Evolutionary conservation across 768 basidiomycete genomes (phyloP), one percentile per base, ranked within the genome.

Genomic region (Rhizopogon sp.): DNA sequence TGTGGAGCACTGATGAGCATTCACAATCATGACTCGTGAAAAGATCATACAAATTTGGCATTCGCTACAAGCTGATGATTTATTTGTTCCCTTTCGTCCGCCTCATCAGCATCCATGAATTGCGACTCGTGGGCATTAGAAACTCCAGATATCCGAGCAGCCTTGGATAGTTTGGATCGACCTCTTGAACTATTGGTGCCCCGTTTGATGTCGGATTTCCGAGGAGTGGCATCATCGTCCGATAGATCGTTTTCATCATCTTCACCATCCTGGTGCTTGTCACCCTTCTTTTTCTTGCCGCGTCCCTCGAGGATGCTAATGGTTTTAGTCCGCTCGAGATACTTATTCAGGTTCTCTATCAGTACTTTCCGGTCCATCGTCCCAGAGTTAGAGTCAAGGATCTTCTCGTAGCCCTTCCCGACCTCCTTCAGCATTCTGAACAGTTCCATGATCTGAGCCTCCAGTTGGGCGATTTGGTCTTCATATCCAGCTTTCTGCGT

Each of bases 381-480:
- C 7, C 76, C 79, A 20, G 73, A 70, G 42, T 79, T 80, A 25
- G 74, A 77, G 67, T 86, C 89, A 17, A 90, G 72, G 56, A 94
- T 83, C 57, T 79, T 81, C 54, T 90, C 88, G 39, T 92, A 80
- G 13, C 88, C 87, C 54, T 80, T 83, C 14, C 88, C 85, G 37
- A 88, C 80, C 63, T 96, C 90, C 66, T 85, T 90, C 52, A 98
- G 76, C 93, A 97, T 96, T 61, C 88, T 80, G 75, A 95, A 98
- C 16, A 98, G 71, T 66, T 97, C 94, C 79, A 90, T 83, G 57
- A 96, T 95, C 74, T 97, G 91, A 11, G 87, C 80, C 65, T 97
- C 93, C 13, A 96, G 83, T 67, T 96, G 90, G 3, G 82, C 77
- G 54, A 98, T 92, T 61, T 84, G 84, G 55, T 93, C 90, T 64